phyloP scores from a whole-genome alignment of 177 flowering plant species.

The Vitis hybrid region DNA sequence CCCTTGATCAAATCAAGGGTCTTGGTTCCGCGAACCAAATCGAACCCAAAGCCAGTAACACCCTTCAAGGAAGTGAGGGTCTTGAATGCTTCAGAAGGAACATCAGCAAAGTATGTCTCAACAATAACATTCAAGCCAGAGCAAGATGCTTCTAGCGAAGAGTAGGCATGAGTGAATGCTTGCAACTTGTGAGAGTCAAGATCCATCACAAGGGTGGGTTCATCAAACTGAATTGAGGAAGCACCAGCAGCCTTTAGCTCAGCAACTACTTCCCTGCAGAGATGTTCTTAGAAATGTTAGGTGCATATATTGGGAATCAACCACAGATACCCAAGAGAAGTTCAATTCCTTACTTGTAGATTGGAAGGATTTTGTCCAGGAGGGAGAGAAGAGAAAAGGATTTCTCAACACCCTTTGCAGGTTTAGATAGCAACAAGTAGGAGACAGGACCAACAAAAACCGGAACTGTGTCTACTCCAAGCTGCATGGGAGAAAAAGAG shows the following conservation, averaged over 20 bases:
- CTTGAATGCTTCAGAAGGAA: conserved; percentile 63
- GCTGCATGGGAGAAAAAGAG: conserved; percentile 39
- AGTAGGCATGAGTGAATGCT: conserved; percentile 69
- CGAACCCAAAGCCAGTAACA: conserved; percentile 68
- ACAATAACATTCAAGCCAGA: conserved; percentile 67
- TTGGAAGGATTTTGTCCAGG: conserved; percentile 57
- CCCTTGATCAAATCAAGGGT: conserved; percentile 67
- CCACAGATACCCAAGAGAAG: not conserved
- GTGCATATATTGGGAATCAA: not conserved
- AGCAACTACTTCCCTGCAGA: conserved; percentile 66
- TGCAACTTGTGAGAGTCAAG: conserved; percentile 64
- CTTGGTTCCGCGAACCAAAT: conserved; percentile 71
- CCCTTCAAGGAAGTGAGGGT: conserved; percentile 64
- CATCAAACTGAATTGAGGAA: conserved; percentile 80
- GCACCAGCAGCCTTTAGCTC: conserved; percentile 87
- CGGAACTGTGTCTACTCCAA: conserved; percentile 75
- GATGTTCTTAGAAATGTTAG: not conserved
- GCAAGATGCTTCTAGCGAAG: conserved; percentile 58
- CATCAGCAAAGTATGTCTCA: conserved; percentile 85
- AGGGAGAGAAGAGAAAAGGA: conserved; percentile 65
- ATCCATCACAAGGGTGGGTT: conserved; percentile 69
- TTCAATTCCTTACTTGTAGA: conserved; percentile 63
- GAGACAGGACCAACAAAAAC: conserved; percentile 86
- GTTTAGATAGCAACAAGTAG: conserved; percentile 73
- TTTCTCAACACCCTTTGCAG: conserved; percentile 82